phyloP scores from a whole-genome alignment of 805 yeast species.

The Cyberlindnera sargentensis region DNA sequence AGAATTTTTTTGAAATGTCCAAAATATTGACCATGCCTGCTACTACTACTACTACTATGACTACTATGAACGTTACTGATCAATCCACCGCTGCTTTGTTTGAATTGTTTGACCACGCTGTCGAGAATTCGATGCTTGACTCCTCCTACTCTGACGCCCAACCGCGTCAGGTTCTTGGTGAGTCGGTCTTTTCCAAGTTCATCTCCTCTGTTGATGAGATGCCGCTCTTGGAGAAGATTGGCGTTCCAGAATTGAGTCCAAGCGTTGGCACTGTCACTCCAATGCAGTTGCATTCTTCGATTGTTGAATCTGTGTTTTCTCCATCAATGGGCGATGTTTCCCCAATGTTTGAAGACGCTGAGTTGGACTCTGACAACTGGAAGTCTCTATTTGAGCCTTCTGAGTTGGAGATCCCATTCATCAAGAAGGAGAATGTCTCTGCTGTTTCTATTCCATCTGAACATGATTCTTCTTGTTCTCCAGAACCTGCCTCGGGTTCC shows the following conservation, averaged over 20 bases:
- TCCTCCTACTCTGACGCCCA: conserved; percentile 8
- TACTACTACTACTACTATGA: conserved; percentile 4
- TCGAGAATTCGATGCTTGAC: conserved; percentile 11
- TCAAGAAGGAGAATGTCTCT: conserved; percentile 1
- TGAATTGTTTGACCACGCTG: conserved; percentile 21
- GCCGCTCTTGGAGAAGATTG: conserved; percentile 15
- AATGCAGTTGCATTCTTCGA: conserved; percentile 49
- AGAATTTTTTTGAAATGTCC: conserved; percentile 5
- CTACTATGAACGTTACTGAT: conserved; percentile 6
- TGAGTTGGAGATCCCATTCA: conserved; percentile 19
- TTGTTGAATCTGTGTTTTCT: conserved; percentile 48
- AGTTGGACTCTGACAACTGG: conserved; percentile 43
- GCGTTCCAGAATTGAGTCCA: conserved; percentile 21
- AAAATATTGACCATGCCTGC: conserved; percentile 7
- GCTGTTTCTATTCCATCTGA: neutral
- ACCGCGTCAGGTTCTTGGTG: conserved; percentile 25
- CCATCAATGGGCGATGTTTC: conserved; percentile 42
- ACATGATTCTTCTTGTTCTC: conserved; percentile 5
- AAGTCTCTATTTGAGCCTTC: conserved; percentile 48
- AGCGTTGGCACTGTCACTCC: conserved; percentile 36
- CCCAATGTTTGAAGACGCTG: conserved; percentile 46
- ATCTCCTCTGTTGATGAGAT: conserved; percentile 18
- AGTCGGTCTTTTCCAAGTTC: conserved; percentile 22
- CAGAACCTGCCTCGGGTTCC: conserved; percentile 2
- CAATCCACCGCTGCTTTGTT: conserved; percentile 18